Percentiles rank a stretch among this genome's conserved stretches.
Conservation (phyloP, 768 basidiomycete species). For the Tephrocybe sp. region DNA sequence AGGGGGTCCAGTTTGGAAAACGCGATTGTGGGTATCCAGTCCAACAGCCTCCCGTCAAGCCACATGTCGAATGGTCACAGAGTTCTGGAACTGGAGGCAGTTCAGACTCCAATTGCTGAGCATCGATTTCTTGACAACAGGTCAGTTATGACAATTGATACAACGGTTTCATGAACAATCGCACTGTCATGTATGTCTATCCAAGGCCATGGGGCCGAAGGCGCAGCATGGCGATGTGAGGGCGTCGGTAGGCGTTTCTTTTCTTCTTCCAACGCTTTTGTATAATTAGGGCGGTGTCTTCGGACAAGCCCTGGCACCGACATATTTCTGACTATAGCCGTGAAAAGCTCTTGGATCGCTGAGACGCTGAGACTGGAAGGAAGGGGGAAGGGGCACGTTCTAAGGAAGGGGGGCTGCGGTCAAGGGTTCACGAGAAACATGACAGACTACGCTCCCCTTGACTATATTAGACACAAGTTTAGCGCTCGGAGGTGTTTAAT, state of each 20-base stretch:
- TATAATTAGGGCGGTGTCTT: slow-evolving; percentile 14
- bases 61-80: slow-evolving; percentile 37
- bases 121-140: slow-evolving; percentile 32
- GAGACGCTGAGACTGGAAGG: too few species aligned
- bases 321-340: too few species aligned
- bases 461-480: background rate
- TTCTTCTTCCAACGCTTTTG: slow-evolving; percentile 13
- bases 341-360: too few species aligned
- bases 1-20: slow-evolving; percentile 58
- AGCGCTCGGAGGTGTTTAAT: slow-evolving; percentile 4
- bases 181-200: slow-evolving; percentile 39
- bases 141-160: background rate
- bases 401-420: too few species aligned
- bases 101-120: slow-evolving; percentile 28
- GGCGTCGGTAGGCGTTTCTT: slow-evolving; percentile 29
- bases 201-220: slow-evolving; percentile 51
- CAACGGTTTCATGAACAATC: slow-evolving; percentile 1
- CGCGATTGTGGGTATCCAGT: slow-evolving; percentile 41
- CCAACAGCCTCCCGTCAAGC: slow-evolving; percentile 33
- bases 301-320: slow-evolving; percentile 2
- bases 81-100: slow-evolving; percentile 33
- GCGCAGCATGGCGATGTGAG: slow-evolving; percentile 45
- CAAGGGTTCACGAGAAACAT: too few species aligned
- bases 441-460: too few species aligned
- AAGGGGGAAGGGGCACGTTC: too few species aligned